Percentiles rank a stretch among this genome's conserved stretches.
phyloP scores from a whole-genome alignment of 164 flowering plant species.

The Euptelea pleiosperma region DNA sequence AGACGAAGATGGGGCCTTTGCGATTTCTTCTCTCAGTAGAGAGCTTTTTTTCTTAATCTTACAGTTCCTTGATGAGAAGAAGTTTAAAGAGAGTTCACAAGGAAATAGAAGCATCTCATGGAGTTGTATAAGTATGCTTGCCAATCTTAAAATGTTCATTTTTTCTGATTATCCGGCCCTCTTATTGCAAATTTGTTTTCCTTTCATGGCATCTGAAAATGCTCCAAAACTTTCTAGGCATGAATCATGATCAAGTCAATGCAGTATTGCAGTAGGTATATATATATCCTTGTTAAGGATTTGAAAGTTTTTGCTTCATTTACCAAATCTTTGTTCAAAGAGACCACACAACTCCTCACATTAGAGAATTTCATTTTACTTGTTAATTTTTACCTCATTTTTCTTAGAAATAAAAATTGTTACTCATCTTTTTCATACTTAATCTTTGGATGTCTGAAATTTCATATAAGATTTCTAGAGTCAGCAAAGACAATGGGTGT shows the following conservation, averaged over 20 bases:
- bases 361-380: constrained; percentile 50
- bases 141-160: not conserved
- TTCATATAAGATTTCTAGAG: no score
- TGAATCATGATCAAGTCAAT: constrained; percentile 38
- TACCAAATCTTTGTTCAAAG: constrained; percentile 47
- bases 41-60: constrained; percentile 37
- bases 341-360: constrained; percentile 49
- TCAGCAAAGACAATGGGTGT: no score
- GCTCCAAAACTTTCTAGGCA: constrained; percentile 25
- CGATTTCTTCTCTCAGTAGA: constrained; percentile 34
- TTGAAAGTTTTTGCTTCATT: constrained; percentile 50
- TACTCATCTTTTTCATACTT: no score
- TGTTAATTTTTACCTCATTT: no score
- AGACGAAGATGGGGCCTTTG: not conserved
- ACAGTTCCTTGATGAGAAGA: constrained; percentile 41
- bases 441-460: no score
- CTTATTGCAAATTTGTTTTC: not conserved
- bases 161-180: not conserved
- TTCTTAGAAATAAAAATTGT: no score
- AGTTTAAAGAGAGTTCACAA: constrained; percentile 36
- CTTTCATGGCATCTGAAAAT: not conserved
- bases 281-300: constrained; percentile 52
- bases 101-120: constrained; percentile 61
- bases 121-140: constrained; percentile 53
- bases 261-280: no score